These are phyloP conservation scores for Termitomyces sp. DNA, from an alignment of 768 basidiomycete species.

Conservation along the genomic window DNA sequence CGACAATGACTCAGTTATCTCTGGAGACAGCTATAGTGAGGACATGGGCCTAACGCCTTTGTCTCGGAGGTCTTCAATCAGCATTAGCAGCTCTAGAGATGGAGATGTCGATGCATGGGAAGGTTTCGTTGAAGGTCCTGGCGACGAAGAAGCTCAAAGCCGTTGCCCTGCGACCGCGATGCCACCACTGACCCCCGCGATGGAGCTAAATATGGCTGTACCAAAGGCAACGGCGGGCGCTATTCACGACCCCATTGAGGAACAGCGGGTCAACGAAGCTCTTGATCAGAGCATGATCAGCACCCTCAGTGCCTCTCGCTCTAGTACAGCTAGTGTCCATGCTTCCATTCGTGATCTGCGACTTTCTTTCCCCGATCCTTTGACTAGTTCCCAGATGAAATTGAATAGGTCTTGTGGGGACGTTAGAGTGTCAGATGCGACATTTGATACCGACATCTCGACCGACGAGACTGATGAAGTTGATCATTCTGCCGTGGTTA, in stretches of 20 bases:
- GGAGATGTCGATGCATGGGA: slow-evolving; percentile 77
- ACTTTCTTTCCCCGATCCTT: slow-evolving; percentile 79
- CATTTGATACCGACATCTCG: slow-evolving; percentile 18
- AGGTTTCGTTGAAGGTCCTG: slow-evolving; percentile 60
- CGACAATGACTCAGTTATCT: slow-evolving; percentile 63
- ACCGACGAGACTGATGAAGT: slow-evolving; percentile 17
- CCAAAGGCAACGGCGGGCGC: slow-evolving; percentile 17
- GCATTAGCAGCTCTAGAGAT: slow-evolving; percentile 61
- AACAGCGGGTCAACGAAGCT: slow-evolving; percentile 64
- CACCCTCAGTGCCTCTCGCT: slow-evolving; percentile 70
- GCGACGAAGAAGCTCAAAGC: slow-evolving; percentile 36
- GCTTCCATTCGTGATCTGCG: slow-evolving; percentile 68
- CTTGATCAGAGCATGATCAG: slow-evolving; percentile 81
- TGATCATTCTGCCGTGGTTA: slow-evolving; percentile 8
- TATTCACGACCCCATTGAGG: slow-evolving; percentile 47
- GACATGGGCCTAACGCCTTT: slow-evolving; percentile 44
- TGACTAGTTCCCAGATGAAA: slow-evolving; percentile 65
- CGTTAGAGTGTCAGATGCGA: slow-evolving; percentile 32
- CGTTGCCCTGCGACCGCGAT: slow-evolving; percentile 24
- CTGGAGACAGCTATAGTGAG: slow-evolving; percentile 59
- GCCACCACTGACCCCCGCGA: slow-evolving; percentile 23
- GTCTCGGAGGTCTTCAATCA: slow-evolving; percentile 66
- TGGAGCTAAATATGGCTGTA: slow-evolving; percentile 24
- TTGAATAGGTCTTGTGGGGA: slow-evolving; percentile 55
- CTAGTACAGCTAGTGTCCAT: slow-evolving; percentile 52